phyloP scores from a whole-genome alignment of 352 stramenopile genomes.

The Albugo candida region DNA sequence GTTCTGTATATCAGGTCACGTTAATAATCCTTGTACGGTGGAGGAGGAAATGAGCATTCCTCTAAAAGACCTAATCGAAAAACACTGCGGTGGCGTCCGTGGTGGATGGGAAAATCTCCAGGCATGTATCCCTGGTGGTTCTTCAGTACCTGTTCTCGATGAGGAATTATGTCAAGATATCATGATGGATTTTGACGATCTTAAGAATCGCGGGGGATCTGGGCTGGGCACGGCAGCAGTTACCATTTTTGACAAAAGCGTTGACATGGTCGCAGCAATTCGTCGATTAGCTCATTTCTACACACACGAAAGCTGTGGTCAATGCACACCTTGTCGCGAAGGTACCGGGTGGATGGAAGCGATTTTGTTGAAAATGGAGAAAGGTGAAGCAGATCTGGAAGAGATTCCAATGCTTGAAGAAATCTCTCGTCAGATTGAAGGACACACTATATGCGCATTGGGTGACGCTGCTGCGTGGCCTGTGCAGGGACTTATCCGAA shows the following conservation, averaged over 20 bases:
- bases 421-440: slow-evolving; percentile 97
- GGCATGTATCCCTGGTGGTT: slow-evolving; percentile 94
- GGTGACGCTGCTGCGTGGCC: slow-evolving; percentile 98
- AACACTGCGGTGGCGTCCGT: slow-evolving; percentile 95
- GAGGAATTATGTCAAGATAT: slow-evolving; percentile 88
- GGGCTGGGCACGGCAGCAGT: slow-evolving; percentile 96
- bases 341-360: slow-evolving; percentile 95
- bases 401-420: slow-evolving; percentile 99
- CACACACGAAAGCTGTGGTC: slow-evolving; percentile 98
- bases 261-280: slow-evolving; percentile 98
- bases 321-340: slow-evolving; percentile 98
- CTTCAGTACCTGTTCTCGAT: slow-evolving; percentile 92
- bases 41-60: slow-evolving; percentile 98
- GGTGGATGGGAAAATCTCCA: slow-evolving; percentile 98
- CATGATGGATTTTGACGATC: slow-evolving; percentile 99
- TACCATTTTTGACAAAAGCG: slow-evolving; percentile 98
- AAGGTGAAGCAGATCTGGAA: slow-evolving; percentile 90
- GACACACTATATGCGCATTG: slow-evolving; percentile 98
- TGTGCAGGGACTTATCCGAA: slow-evolving; percentile 96
- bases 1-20: slow-evolving; percentile 98
- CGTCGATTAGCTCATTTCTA: slow-evolving; percentile 98
- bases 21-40: slow-evolving; percentile 98
- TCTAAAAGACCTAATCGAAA: slow-evolving; percentile 96
- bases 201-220: slow-evolving; percentile 87
- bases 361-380: slow-evolving; percentile 97